Evolutionary conservation across 2,329 filamentous ascomycete species (phyloP).

Genomic region (Setomelanomma holmii): DNA sequence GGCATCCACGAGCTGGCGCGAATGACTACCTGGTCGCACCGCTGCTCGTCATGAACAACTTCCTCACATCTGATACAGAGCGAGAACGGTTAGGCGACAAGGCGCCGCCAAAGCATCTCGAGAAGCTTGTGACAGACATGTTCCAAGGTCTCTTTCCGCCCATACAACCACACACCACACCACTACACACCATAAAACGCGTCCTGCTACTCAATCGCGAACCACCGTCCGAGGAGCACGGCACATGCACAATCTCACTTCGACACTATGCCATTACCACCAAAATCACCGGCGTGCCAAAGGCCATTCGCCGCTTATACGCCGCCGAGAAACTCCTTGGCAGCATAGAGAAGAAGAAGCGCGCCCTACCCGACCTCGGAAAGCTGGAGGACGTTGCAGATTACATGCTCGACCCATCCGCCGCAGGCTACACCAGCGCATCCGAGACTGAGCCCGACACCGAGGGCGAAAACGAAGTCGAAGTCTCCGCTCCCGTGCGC

Average conservation of each 20-base stretch:
- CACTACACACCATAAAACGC: conserved; percentile 88
- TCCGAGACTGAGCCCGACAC: conserved; percentile 94
- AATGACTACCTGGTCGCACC: conserved; percentile 85
- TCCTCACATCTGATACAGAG: conserved; percentile 67
- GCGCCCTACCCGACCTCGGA: conserved; percentile 82
- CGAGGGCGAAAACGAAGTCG: conserved; percentile 94
- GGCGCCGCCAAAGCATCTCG: conserved; percentile 90
- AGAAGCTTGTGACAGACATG: conserved; percentile 88
- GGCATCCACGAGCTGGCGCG: conserved; percentile 79
- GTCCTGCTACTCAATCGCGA: conserved; percentile 91
- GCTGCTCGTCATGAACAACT: conserved; percentile 98
- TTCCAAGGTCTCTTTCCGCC: conserved; percentile 97
- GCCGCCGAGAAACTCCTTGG: conserved; percentile 81
- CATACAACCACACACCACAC: conserved; percentile 89
- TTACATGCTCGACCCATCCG: conserved; percentile 82
- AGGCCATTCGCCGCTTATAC: conserved; percentile 81
- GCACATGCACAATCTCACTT: conserved; percentile 81
- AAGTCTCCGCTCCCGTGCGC: conserved; percentile 70
- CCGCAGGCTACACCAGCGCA: conserved; percentile 86
- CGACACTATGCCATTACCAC: conserved; percentile 96
- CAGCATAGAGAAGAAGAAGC: conserved; percentile 62
- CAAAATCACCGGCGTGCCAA: conserved; percentile 82
- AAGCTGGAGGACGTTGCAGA: conserved; percentile 93
- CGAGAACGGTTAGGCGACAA: conserved; percentile 51
- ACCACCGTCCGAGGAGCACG: conserved; percentile 47